These are phyloP conservation scores for Solanum gandarillasii DNA, from an alignment of 257 asterid genomes.

Conservation along the genomic window DNA sequence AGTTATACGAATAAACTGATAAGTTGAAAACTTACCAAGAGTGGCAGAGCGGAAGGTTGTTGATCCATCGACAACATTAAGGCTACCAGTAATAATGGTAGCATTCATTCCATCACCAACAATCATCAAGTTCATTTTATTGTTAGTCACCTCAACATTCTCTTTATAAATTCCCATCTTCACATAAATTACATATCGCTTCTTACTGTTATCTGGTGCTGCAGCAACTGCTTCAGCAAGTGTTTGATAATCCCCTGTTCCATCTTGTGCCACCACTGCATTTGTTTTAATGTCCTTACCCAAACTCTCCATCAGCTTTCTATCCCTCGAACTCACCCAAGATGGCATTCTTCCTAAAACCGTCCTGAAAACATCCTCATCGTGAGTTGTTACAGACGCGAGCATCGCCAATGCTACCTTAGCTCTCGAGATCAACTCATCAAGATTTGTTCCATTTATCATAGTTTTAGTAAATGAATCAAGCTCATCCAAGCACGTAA, in stretches of 20 bases:
- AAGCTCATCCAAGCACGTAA: conserved; percentile 41
- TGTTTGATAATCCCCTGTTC: conserved; percentile 29
- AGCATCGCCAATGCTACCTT: conserved; percentile 30
- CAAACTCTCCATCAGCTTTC: conserved; percentile 18
- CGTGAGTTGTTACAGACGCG: neutral
- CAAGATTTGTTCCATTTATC: neutral
- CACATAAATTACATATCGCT: conserved; percentile 30
- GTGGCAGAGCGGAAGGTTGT: conserved; percentile 48
- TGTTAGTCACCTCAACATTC: conserved; percentile 29
- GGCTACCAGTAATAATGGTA: conserved; percentile 33
- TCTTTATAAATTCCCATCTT: conserved; percentile 44
- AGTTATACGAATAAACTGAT: neutral
- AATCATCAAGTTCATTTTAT: conserved; percentile 38
- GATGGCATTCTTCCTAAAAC: conserved; percentile 14
- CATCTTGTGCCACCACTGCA: conserved; percentile 35
- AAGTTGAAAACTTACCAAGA: conserved; percentile 23
- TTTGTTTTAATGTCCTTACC: conserved; percentile 17
- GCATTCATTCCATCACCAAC: conserved; percentile 45
- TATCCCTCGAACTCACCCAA: conserved; percentile 29
- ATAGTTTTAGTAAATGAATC: neutral
- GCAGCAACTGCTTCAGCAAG: conserved; percentile 39
- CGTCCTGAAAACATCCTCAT: neutral
- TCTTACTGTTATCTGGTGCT: conserved; percentile 22
- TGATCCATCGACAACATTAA: conserved; percentile 33
- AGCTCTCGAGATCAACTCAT: conserved; percentile 21